phyloP scores from a whole-genome alignment of 2,329 filamentous ascomycete genomes.

The Ophiocordyceps camponoti-rufipedis region DNA sequence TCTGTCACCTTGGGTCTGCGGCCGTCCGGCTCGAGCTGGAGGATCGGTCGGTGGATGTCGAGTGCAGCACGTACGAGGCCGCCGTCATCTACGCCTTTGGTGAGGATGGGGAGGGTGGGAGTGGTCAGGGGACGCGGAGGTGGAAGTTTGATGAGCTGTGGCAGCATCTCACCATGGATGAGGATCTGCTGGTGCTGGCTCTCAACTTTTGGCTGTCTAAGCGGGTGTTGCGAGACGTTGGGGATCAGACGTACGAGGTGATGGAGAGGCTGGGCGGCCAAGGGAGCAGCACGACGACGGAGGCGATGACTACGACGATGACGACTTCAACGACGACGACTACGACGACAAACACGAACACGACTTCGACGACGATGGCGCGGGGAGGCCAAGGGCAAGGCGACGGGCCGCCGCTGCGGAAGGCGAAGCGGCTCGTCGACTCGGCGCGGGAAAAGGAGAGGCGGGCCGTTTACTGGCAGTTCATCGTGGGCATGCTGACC shows the following conservation, averaged over 20 bases:
- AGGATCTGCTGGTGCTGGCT: constrained; percentile 48
- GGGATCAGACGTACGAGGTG: constrained; percentile 42
- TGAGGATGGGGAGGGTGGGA: constrained; percentile 17
- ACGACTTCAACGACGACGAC: constrained; percentile 3
- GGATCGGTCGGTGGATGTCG: constrained; percentile 56
- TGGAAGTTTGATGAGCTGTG: constrained; percentile 35
- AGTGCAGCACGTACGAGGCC: constrained; percentile 71
- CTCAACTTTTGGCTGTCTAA: constrained; percentile 56
- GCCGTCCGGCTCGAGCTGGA: constrained; percentile 66
- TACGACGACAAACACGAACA: too few relatives aligned
- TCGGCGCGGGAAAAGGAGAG: constrained; percentile 46
- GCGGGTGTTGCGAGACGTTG: constrained; percentile 40
- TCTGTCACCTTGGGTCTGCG: constrained; percentile 64
- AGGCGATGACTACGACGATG: constrained; percentile 14
- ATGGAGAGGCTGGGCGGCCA: constrained; percentile 37
- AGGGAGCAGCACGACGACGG: constrained; percentile 10
- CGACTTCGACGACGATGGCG: too few relatives aligned
- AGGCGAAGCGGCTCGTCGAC: constrained; percentile 27
- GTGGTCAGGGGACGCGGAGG: constrained; percentile 15
- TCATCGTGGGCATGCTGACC: constrained; percentile 87
- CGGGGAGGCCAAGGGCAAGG: too few relatives aligned
- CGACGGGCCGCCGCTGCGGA: constrained; percentile 26
- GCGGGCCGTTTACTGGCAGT: constrained; percentile 64
- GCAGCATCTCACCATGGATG: constrained; percentile 50
- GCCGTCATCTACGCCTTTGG: constrained; percentile 76